Evolutionary conservation across 1,284 basidiomycete species (phyloP).

Genomic region (Rhodotorula sp.): DNA sequence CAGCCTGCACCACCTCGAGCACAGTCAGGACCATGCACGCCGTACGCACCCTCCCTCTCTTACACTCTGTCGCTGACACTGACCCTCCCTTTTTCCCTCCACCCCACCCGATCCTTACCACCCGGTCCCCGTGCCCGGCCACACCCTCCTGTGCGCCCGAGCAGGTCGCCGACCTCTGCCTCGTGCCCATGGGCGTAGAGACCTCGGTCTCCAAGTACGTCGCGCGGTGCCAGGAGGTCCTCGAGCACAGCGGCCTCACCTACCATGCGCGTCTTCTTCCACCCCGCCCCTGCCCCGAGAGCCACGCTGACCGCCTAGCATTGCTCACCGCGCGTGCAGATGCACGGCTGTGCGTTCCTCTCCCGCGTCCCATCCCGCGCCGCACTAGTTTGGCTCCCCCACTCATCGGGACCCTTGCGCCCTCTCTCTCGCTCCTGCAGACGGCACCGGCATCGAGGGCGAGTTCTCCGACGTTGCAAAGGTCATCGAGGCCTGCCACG

Average conservation of each 20-base stretch:
- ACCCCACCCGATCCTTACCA: not conserved
- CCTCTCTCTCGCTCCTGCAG: not conserved
- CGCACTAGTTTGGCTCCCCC: no score
- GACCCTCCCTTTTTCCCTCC: not conserved
- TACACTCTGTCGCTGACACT: not conserved
- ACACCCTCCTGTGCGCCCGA: not conserved
- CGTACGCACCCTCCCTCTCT: not conserved
- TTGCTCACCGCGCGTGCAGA: not conserved
- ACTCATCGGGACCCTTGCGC: no score
- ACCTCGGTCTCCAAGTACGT: constrained; percentile 36
- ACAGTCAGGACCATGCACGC: not conserved
- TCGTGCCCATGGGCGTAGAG: constrained; percentile 72
- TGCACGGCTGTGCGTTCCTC: constrained; percentile 17
- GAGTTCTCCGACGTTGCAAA: constrained; percentile 59
- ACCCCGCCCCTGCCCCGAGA: no score
- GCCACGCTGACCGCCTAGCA: not conserved
- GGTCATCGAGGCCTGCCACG: constrained; percentile 82
- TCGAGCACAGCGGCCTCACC: constrained; percentile 75
- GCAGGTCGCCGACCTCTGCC: constrained; percentile 65
- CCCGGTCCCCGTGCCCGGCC: not conserved
- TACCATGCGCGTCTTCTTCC: constrained; percentile 63
- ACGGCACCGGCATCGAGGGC: constrained; percentile 37
- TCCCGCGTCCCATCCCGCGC: no score
- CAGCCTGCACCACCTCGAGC: no score
- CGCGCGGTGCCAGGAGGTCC: constrained; percentile 67